These are phyloP conservation scores for Monosporascus sp. DNA, from an alignment of 2,329 filamentous ascomycete genomes.

Conservation along the genomic window DNA sequence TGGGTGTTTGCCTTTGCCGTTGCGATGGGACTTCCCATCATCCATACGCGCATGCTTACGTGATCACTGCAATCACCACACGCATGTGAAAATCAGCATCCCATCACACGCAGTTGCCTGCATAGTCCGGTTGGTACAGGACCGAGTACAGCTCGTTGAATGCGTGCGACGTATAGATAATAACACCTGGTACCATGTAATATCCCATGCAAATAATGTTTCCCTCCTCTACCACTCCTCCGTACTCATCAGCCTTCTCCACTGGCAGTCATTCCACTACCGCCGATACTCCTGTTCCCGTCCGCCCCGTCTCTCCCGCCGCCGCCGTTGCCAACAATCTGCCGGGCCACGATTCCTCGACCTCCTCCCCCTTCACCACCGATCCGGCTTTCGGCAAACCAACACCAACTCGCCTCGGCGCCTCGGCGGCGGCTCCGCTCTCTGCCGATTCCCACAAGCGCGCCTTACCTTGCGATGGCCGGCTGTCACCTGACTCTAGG, in stretches of 20 bases:
- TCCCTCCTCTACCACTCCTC: neutral
- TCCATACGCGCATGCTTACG: too few species aligned
- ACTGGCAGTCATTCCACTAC: neutral
- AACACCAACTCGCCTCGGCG: neutral
- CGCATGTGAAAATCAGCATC: too few species aligned
- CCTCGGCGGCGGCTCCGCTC: neutral
- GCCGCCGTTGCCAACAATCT: neutral
- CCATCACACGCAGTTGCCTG: too few species aligned
- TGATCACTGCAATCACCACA: too few species aligned
- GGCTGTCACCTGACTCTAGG: conserved; percentile 18
- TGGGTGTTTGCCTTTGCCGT: too few species aligned
- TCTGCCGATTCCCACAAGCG: conserved; percentile 15
- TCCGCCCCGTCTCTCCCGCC: neutral
- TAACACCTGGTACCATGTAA: too few species aligned
- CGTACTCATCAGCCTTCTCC: neutral
- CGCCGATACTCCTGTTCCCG: neutral
- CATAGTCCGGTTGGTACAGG: too few species aligned
- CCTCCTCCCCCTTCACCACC: neutral
- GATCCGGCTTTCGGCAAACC: neutral
- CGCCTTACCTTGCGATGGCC: conserved; percentile 16
- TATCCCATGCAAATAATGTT: neutral
- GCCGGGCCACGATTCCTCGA: neutral
- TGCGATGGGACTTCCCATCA: too few species aligned
- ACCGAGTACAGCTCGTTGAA: too few species aligned
- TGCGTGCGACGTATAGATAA: too few species aligned